Evolutionary conservation across 2,329 filamentous ascomycete genomes (phyloP).

Genomic region (Scedosporium apiospermum): DNA sequence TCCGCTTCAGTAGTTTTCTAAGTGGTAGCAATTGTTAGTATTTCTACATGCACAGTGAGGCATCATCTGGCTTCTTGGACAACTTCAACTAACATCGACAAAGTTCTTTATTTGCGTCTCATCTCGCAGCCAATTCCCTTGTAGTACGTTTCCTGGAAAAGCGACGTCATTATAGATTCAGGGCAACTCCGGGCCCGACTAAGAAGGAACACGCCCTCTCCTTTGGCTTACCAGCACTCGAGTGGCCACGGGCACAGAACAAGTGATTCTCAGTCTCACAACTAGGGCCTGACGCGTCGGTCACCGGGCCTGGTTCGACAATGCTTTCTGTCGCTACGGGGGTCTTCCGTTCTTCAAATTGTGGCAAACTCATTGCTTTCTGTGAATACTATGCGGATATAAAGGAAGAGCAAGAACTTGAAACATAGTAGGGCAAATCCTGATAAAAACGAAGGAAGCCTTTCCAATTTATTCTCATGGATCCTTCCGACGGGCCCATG

Average conservation of each 20-base stretch:
- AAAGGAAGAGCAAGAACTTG: no score
- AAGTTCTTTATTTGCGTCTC: not conserved
- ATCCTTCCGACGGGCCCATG: no score
- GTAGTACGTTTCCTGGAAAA: not conserved
- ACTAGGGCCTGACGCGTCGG: not conserved
- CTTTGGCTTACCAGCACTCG: not conserved
- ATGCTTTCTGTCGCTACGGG: not conserved
- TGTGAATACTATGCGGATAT: not conserved
- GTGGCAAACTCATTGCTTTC: not conserved
- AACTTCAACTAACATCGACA: not conserved
- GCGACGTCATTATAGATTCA: no score
- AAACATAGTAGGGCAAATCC: no score
- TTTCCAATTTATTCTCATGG: no score
- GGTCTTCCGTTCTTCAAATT: not conserved
- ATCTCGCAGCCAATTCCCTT: not conserved
- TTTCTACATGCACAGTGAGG: not conserved
- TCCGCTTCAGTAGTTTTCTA: not conserved
- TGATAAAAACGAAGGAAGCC: no score
- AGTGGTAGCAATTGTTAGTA: not conserved
- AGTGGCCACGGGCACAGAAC: not conserved
- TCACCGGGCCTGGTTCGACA: not conserved
- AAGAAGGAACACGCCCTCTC: not conserved
- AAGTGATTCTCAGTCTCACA: slow-evolving; percentile 11
- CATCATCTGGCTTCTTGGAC: not conserved
- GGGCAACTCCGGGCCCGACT: not conserved